Conservation (phyloP, 768 basidiomycete species). For the Termitomyces sp. region DNA sequence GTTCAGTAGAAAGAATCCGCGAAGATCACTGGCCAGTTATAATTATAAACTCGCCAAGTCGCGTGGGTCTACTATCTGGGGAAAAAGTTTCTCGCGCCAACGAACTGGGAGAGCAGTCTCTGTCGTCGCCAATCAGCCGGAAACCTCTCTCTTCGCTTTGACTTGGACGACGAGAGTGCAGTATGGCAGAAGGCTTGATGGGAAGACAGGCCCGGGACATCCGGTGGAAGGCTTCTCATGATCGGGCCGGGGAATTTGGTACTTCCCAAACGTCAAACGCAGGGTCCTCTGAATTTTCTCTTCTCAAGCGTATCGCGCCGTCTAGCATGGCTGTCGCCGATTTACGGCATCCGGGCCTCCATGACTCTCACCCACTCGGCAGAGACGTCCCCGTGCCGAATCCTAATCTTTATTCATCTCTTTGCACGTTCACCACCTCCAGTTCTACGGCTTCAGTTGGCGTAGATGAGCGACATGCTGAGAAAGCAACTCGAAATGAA, state of each 20-base stretch:
- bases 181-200: no score
- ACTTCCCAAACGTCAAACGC: neutral
- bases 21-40: neutral
- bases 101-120: no score
- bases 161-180: no score
- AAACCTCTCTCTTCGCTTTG: no score
- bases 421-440: neutral
- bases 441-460: neutral
- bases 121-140: no score
- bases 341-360: neutral
- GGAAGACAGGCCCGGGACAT: no score
- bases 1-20: neutral
- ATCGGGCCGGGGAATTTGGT: neutral
- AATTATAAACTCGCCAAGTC: neutral
- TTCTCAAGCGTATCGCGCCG: neutral
- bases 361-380: neutral
- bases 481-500: neutral
- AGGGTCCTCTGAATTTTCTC: neutral
- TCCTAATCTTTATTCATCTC: neutral
- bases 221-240: neutral
- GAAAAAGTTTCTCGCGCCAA: neutral
- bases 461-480: neutral
- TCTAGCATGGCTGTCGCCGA: neutral
- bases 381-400: neutral
- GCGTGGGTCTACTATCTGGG: neutral